Evolutionary conservation across 768 basidiomycete species (phyloP).

Genomic region (Epithele typhae): DNA sequence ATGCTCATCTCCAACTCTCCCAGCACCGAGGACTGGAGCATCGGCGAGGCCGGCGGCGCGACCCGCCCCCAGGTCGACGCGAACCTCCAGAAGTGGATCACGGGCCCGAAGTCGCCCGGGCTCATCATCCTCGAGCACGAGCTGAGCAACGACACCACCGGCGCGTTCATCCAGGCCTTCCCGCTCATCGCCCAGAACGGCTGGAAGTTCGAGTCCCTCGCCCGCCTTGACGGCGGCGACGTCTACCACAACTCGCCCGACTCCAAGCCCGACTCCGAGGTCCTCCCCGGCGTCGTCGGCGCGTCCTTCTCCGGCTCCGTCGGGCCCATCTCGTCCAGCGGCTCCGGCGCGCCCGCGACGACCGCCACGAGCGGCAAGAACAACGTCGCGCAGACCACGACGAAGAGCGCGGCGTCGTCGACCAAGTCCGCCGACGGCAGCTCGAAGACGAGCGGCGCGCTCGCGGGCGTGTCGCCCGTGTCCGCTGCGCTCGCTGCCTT

Average conservation of each 20-base stretch:
- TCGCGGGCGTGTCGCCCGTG: background rate
- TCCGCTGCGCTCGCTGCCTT: conserved; percentile 3
- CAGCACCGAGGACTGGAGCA: conserved; percentile 76
- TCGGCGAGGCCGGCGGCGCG: conserved; percentile 39
- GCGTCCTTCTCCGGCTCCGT: background rate
- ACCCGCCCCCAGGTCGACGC: conserved; percentile 43
- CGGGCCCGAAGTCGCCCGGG: conserved; percentile 71
- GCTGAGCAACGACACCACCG: conserved; percentile 51
- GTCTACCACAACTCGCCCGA: conserved; percentile 20
- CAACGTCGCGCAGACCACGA: background rate
- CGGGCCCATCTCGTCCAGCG: background rate
- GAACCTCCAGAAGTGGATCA: conserved; percentile 52
- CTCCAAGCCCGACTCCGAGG: conserved; percentile 3
- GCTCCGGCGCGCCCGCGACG: background rate
- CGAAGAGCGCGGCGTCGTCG: background rate
- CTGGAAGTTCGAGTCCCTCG: conserved; percentile 65
- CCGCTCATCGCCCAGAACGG: conserved; percentile 60
- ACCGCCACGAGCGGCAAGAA: background rate
- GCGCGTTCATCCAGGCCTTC: conserved; percentile 63
- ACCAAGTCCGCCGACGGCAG: background rate
- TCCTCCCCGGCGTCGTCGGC: conserved; percentile 2
- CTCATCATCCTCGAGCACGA: conserved; percentile 87
- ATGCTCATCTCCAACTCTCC: conserved; percentile 2
- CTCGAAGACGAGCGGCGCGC: background rate
- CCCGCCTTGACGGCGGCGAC: conserved; percentile 26